Conservation (phyloP, 495 filamentous ascomycete genomes). For the Cercophora newfieldiana region DNA sequence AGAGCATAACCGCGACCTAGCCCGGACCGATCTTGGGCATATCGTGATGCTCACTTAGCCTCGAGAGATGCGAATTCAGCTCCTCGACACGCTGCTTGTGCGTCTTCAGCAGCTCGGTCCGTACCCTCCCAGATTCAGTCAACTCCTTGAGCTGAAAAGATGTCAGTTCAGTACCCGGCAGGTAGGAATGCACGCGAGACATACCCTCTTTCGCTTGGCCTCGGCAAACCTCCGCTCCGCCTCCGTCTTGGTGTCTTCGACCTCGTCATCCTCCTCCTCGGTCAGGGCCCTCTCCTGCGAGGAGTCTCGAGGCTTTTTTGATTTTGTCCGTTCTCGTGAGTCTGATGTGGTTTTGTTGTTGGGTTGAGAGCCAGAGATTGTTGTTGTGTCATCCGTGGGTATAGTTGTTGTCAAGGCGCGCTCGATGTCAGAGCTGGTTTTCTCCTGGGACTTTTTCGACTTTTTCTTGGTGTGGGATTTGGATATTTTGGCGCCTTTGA, state of each 20-base stretch:
- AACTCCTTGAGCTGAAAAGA: slow-evolving; percentile 64
- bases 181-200: slow-evolving; percentile 28
- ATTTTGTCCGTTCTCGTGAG: slow-evolving; percentile 15
- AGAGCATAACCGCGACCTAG: slow-evolving; percentile 42
- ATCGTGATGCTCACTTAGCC: slow-evolving; percentile 94
- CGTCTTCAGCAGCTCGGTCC: slow-evolving; percentile 79
- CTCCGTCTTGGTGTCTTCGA: slow-evolving; percentile 68
- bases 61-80: slow-evolving; percentile 87
- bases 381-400: neutral
- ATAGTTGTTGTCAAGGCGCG: neutral
- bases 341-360: neutral
- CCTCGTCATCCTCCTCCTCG: slow-evolving; percentile 18
- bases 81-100: slow-evolving; percentile 97
- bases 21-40: slow-evolving; percentile 87
- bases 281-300: slow-evolving; percentile 14
- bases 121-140: slow-evolving; percentile 44
- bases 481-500: slow-evolving; percentile 71
- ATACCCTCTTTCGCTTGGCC: slow-evolving; percentile 72
- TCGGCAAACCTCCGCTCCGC: slow-evolving; percentile 81
- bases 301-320: slow-evolving; percentile 14
- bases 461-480: slow-evolving; percentile 59
- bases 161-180: neutral
- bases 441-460: slow-evolving; percentile 35
- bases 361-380: neutral
- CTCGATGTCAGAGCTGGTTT: slow-evolving; percentile 19